phyloP scores from a whole-genome alignment of 495 filamentous ascomycete genomes.

The Chlorociboria aeruginascens region DNA sequence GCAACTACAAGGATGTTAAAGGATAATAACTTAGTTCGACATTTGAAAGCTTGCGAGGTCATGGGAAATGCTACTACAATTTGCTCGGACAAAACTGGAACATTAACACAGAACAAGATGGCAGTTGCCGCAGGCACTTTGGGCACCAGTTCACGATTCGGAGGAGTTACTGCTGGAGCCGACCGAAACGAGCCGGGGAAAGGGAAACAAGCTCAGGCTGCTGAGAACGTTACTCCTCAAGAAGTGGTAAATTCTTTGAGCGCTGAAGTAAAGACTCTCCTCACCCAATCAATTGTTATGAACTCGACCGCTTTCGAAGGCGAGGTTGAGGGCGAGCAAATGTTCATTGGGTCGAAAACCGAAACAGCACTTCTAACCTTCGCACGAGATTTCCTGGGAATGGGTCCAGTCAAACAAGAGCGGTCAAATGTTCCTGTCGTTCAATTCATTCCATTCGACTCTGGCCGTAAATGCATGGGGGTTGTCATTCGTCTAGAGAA shows the following conservation, averaged over 20 bases:
- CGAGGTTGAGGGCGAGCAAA: constrained; percentile 54
- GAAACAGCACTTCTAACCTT: constrained; percentile 73
- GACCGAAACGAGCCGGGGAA: constrained; percentile 16
- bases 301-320: constrained; percentile 89
- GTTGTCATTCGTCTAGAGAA: constrained; percentile 55
- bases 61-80: constrained; percentile 97
- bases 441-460: constrained; percentile 80
- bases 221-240: constrained; percentile 27
- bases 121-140: constrained; percentile 69
- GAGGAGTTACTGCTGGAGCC: constrained; percentile 19
- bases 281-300: constrained; percentile 64
- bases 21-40: constrained; percentile 87
- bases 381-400: constrained; percentile 63
- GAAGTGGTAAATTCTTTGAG: constrained; percentile 51
- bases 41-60: constrained; percentile 89
- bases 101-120: constrained; percentile 91
- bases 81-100: constrained; percentile 95
- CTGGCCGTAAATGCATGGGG: constrained; percentile 81
- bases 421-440: constrained; percentile 55
- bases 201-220: constrained; percentile 20
- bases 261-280: constrained; percentile 43
- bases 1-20: constrained; percentile 91
- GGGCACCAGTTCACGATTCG: constrained; percentile 55
- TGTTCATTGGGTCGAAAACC: constrained; percentile 82
- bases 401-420: constrained; percentile 56